Conservation (phyloP, 2,329 filamentous ascomycete species). For the Monosporascus sp. region DNA sequence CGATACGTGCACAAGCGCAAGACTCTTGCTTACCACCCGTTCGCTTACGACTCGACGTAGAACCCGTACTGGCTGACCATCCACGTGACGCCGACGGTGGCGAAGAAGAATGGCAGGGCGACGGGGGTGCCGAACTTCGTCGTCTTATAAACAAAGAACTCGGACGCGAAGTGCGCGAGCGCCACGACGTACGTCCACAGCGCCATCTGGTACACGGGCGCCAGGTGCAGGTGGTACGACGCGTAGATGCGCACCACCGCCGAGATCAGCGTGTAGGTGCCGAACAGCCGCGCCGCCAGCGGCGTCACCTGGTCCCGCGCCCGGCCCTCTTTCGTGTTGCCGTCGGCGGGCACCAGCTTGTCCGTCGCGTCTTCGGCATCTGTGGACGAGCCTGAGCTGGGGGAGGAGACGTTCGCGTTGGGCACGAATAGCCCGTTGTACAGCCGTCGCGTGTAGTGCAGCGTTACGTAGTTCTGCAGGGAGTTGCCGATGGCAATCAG, state of each 20-base stretch:
- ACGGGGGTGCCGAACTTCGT: conserved; percentile 58
- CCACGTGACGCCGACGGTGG: conserved; percentile 50
- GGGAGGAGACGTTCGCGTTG: conserved; percentile 39
- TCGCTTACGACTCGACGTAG: conserved; percentile 50
- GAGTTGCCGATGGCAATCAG: conserved; percentile 79
- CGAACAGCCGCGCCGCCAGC: conserved; percentile 74
- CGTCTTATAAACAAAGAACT: conserved; percentile 76
- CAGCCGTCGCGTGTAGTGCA: conserved; percentile 78
- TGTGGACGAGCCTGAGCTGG: conserved; percentile 19
- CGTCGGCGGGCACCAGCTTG: conserved; percentile 43
- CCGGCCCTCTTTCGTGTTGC: conserved; percentile 41
- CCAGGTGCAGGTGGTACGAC: conserved; percentile 72
- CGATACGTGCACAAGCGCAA: no score
- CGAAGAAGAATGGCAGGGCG: conserved; percentile 49
- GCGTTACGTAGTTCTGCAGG: conserved; percentile 74
- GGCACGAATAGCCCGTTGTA: conserved; percentile 65
- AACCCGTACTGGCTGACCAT: conserved; percentile 62
- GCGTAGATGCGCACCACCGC: conserved; percentile 75
- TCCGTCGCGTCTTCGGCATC: conserved; percentile 49
- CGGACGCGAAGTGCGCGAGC: conserved; percentile 69
- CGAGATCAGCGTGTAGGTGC: conserved; percentile 80
- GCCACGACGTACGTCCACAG: conserved; percentile 79
- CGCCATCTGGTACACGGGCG: conserved; percentile 71
- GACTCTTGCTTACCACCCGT: background rate
- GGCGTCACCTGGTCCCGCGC: conserved; percentile 60